Conservation (phyloP, 345 rosid species). For the Eucalyptus erythrocorys region DNA sequence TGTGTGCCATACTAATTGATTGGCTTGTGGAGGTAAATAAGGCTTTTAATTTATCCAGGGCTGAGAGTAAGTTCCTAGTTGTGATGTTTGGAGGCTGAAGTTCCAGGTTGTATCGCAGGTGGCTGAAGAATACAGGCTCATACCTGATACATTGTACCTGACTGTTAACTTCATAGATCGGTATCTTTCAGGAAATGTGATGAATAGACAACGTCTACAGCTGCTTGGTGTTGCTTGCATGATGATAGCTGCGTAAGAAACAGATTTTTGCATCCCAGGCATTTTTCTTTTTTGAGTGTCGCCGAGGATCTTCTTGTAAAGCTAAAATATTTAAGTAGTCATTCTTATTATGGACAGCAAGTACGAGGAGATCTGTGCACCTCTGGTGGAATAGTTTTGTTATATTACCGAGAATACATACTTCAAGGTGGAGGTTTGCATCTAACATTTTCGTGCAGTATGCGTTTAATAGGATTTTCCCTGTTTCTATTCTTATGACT, state of each 20-base stretch:
- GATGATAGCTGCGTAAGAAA: conserved; percentile 87
- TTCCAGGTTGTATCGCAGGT: conserved; percentile 38
- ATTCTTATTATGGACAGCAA: conserved; percentile 35
- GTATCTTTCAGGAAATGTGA: conserved; percentile 73
- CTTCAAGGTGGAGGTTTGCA: conserved; percentile 63
- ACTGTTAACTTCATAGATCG: conserved; percentile 82
- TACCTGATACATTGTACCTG: conserved; percentile 73
- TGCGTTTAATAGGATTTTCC: neutral
- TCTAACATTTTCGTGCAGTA: neutral
- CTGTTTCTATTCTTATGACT: neutral
- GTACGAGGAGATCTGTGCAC: conserved; percentile 87
- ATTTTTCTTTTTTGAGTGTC: neutral
- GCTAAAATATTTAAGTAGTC: neutral
- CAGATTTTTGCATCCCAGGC: neutral
- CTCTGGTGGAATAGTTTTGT: conserved; percentile 88
- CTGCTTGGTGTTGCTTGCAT: conserved; percentile 87
- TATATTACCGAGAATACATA: conserved; percentile 93
- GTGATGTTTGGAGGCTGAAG: neutral
- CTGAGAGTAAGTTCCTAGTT: neutral
- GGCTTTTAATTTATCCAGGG: neutral
- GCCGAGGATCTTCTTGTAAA: neutral
- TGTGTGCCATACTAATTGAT: conserved; percentile 81
- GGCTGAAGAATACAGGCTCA: conserved; percentile 91
- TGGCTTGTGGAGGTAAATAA: conserved; percentile 89
- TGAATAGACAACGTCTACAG: conserved; percentile 74